These are phyloP conservation scores for Claviceps monticola DNA, from an alignment of 2,329 filamentous ascomycete species.

Conservation along the genomic window DNA sequence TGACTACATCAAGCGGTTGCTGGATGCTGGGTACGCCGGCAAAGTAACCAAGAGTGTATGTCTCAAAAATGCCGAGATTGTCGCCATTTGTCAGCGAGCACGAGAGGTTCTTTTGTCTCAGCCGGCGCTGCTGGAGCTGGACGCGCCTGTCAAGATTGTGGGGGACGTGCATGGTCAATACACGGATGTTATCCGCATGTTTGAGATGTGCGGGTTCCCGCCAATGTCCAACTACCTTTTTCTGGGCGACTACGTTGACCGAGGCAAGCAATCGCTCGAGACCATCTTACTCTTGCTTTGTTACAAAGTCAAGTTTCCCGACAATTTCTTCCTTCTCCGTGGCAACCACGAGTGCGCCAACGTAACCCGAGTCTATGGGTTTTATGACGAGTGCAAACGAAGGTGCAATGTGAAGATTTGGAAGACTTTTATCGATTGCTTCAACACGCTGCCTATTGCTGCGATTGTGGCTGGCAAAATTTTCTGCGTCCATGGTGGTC, in stretches of 20 bases:
- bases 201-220: constrained; percentile 97
- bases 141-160: constrained; percentile 93
- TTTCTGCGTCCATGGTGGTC: constrained; percentile 89
- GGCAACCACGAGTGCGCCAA: constrained; percentile 97
- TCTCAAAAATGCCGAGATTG: constrained; percentile 94
- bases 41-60: constrained; percentile 98
- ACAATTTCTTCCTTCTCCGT: constrained; percentile 91
- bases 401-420: constrained; percentile 94
- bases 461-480: constrained; percentile 97
- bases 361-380: constrained; percentile 88
- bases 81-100: constrained; percentile 78
- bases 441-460: constrained; percentile 89
- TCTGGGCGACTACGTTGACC: constrained; percentile 90
- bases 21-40: constrained; percentile 89
- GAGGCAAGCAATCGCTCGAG: constrained; percentile 89
- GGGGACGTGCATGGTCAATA: constrained; percentile 96
- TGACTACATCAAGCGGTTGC: constrained; percentile 87
- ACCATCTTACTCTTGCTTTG: constrained; percentile 85
- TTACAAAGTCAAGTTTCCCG: constrained; percentile 94
- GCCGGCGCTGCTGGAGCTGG: constrained; percentile 79
- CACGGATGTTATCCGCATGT: constrained; percentile 89
- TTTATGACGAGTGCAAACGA: constrained; percentile 96
- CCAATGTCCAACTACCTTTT: constrained; percentile 87
- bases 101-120: constrained; percentile 84
- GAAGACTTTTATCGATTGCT: constrained; percentile 96